Evolutionary conservation across 148 eudicot species (phyloP).

Genomic region (Diospyros kaki): DNA sequence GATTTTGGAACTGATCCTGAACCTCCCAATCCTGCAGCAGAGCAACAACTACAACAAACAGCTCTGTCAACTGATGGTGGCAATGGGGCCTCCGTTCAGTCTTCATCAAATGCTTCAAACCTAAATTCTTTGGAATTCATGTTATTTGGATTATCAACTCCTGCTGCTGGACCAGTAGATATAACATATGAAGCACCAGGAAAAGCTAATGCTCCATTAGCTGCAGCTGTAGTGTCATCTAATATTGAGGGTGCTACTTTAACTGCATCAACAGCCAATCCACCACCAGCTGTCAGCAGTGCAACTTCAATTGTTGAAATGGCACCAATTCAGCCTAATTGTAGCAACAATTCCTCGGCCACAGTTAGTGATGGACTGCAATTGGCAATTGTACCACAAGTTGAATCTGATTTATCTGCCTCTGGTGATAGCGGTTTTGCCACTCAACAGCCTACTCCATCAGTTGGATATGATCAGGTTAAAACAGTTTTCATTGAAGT

Average conservation of each 20-base stretch:
- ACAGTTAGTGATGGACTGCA: conserved; percentile 11
- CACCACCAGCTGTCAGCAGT: conserved; percentile 3
- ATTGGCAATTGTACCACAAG: conserved; percentile 16
- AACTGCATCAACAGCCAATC: conserved; percentile 8
- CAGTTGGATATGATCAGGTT: conserved; percentile 38
- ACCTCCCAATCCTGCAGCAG: conserved; percentile 23
- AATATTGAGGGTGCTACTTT: conserved; percentile 8
- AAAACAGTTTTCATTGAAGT: background rate
- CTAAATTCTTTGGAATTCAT: conserved; percentile 49
- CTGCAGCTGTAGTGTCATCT: conserved; percentile 19
- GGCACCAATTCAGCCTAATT: conserved; percentile 16
- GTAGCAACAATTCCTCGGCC: conserved; percentile 11
- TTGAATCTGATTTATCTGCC: conserved; percentile 7
- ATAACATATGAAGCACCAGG: conserved; percentile 11
- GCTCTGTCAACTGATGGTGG: conserved; percentile 15
- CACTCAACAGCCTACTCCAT: conserved; percentile 20
- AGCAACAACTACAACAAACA: conserved; percentile 18
- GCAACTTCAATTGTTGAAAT: conserved; percentile 13
- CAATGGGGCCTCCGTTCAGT: conserved; percentile 24
- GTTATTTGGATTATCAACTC: conserved; percentile 44
- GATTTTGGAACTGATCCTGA: conserved; percentile 35
- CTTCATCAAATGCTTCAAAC: conserved; percentile 22
- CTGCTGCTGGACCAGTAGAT: conserved; percentile 24
- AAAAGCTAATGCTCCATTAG: conserved; percentile 10
- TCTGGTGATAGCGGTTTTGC: conserved; percentile 17